These are phyloP conservation scores for Alternaria metachromatica DNA, from an alignment of 2,329 filamentous ascomycete species.

Conservation along the genomic window DNA sequence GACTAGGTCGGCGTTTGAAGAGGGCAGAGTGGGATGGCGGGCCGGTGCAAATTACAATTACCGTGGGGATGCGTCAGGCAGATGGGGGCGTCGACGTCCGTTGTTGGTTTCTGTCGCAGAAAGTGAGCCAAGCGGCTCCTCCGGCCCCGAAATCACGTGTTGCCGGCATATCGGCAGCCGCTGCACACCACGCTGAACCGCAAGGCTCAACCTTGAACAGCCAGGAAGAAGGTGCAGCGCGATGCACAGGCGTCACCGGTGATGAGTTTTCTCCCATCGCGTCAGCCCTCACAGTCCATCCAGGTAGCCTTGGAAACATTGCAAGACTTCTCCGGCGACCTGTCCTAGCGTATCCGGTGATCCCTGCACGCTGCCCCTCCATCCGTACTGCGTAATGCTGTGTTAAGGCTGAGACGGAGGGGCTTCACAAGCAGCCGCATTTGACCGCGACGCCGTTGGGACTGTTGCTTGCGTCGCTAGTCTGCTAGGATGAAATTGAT, in stretches of 20 bases:
- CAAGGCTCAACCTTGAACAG: neutral
- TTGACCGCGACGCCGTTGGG: constrained; percentile 18
- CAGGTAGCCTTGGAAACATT: neutral
- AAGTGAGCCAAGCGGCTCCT: constrained; percentile 12
- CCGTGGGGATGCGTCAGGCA: constrained; percentile 18
- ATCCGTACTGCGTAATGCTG: constrained; percentile 22
- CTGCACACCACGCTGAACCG: neutral
- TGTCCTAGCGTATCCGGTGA: constrained; percentile 15
- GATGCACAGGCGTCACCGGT: neutral
- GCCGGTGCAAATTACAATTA: constrained; percentile 29
- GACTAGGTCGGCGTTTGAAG: constrained; percentile 23
- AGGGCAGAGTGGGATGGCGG: constrained; percentile 30
- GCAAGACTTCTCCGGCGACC: neutral
- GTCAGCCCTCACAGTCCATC: neutral
- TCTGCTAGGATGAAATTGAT: neutral
- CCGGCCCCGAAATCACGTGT: constrained; percentile 9
- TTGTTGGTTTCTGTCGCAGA: constrained; percentile 24
- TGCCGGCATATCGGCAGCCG: constrained; percentile 4
- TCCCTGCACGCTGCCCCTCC: constrained; percentile 22
- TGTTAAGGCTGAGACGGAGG: constrained; percentile 27
- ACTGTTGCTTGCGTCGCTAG: neutral
- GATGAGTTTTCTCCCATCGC: neutral
- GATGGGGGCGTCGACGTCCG: constrained; percentile 12
- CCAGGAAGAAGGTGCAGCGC: neutral
- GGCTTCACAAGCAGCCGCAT: constrained; percentile 16